Conservation (phyloP, 306 rosid species). For the Citrullus colocynthis region DNA sequence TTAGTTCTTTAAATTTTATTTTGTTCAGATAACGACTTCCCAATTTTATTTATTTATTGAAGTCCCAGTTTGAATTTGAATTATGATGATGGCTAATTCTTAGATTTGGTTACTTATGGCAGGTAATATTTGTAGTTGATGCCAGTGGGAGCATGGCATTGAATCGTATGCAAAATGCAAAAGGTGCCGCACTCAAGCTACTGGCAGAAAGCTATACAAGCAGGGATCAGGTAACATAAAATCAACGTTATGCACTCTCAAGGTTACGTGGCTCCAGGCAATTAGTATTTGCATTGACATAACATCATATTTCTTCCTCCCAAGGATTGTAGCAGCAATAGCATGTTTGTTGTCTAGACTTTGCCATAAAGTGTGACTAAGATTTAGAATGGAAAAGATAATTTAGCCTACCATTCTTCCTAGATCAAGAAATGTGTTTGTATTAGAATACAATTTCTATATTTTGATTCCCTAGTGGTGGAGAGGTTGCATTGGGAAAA, state of each 20-base stretch:
- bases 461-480: neutral
- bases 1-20: neutral
- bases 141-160: conserved; percentile 99
- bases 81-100: neutral
- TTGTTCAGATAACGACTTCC: neutral
- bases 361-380: neutral
- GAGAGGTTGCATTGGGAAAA: neutral
- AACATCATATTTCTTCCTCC: neutral
- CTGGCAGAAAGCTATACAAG: conserved; percentile 97
- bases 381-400: neutral
- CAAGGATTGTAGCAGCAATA: neutral
- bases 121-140: conserved; percentile 96
- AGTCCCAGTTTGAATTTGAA: neutral
- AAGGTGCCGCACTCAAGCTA: conserved; percentile 95
- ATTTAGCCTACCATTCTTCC: neutral
- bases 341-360: neutral
- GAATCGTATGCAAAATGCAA: conserved; percentile 97
- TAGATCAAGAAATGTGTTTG: neutral
- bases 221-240: conserved; percentile 74
- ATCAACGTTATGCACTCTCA: conserved; percentile 8
- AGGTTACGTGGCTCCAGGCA: neutral
- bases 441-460: neutral
- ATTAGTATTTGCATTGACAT: neutral
- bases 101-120: conserved; percentile 5
- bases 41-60: no score